Conservation (phyloP, 2,329 filamentous ascomycete species). For the Fusarium tuaranense region DNA sequence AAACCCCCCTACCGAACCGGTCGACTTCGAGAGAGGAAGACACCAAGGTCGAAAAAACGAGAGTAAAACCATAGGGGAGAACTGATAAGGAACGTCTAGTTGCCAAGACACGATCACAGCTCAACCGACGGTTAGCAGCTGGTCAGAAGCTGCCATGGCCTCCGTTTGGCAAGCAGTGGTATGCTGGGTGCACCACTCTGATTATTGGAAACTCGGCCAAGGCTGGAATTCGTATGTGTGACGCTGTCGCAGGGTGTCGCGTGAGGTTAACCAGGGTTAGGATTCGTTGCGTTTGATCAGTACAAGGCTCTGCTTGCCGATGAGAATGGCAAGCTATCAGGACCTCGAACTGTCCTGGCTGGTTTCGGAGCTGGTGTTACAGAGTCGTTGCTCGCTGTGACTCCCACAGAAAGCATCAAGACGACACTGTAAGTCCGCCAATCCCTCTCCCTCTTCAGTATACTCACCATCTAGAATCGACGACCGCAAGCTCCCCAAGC, state of each 20-base stretch:
- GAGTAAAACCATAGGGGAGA: neutral
- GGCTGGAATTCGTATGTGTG: constrained; percentile 84
- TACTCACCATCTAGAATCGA: constrained; percentile 75
- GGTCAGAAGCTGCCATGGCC: constrained; percentile 94
- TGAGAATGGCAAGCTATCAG: constrained; percentile 87
- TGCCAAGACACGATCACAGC: constrained; percentile 93
- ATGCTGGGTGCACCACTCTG: constrained; percentile 95
- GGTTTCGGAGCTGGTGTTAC: constrained; percentile 96
- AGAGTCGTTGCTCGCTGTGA: constrained; percentile 92
- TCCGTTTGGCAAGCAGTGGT: constrained; percentile 94
- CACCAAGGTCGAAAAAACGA: neutral
- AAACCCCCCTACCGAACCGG: constrained; percentile 2
- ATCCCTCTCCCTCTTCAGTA: neutral
- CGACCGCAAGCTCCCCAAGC: constrained; percentile 87
- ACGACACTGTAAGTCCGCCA: constrained; percentile 77
- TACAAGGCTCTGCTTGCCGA: constrained; percentile 89
- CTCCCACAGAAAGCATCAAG: constrained; percentile 98
- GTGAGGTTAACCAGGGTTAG: constrained; percentile 37
- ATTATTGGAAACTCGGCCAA: constrained; percentile 98
- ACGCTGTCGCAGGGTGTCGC: neutral
- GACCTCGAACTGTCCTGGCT: constrained; percentile 89
- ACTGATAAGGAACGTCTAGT: constrained; percentile 61
- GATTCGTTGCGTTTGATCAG: constrained; percentile 94
- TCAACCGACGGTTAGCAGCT: constrained; percentile 85
- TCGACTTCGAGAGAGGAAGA: constrained; percentile 7